A percentile compares a stretch with the other conserved stretches of the same genome.
These are phyloP conservation scores for Lyophyllum semitale DNA, from an alignment of 768 basidiomycete genomes.

Conservation along the genomic window DNA sequence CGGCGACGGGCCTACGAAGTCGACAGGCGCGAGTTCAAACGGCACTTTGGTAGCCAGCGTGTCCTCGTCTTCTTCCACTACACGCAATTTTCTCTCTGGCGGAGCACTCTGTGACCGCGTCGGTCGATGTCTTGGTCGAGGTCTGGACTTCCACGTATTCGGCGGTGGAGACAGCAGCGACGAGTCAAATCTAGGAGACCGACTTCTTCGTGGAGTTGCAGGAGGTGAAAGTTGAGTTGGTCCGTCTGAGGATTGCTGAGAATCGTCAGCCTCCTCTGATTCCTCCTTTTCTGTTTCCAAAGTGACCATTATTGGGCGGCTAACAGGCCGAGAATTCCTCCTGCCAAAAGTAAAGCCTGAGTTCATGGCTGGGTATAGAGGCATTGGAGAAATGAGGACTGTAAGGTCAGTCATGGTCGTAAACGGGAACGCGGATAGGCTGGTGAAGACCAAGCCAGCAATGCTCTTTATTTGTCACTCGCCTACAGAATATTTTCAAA, in stretches of 20 bases:
- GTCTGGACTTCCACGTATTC: constrained; percentile 46
- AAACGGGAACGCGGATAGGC: neutral
- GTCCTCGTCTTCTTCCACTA: neutral
- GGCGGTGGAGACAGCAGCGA: constrained; percentile 48
- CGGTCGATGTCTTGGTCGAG: constrained; percentile 35
- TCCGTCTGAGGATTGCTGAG: neutral
- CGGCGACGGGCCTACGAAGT: constrained; percentile 16
- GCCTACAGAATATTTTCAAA: neutral
- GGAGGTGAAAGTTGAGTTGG: neutral
- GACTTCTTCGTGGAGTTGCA: constrained; percentile 10
- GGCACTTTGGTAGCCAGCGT: constrained; percentile 6
- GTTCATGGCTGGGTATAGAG: constrained; percentile 38
- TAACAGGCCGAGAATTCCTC: constrained; percentile 24
- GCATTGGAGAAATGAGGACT: constrained; percentile 50
- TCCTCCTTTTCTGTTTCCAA: constrained; percentile 34
- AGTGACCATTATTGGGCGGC: constrained; percentile 44
- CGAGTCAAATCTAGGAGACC: constrained; percentile 28
- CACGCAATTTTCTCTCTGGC: constrained; percentile 31
- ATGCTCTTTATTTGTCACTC: neutral
- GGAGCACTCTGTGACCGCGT: constrained; percentile 52
- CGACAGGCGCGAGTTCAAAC: constrained; percentile 13
- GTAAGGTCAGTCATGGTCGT: constrained; percentile 51
- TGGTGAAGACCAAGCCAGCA: neutral
- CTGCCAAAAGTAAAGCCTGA: constrained; percentile 34
- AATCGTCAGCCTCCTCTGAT: constrained; percentile 21